Percentiles rank a stretch among this genome's conserved stretches.
phyloP scores from a whole-genome alignment of 106 monocot genomes.

The Dendrobium chrysotoxum region DNA sequence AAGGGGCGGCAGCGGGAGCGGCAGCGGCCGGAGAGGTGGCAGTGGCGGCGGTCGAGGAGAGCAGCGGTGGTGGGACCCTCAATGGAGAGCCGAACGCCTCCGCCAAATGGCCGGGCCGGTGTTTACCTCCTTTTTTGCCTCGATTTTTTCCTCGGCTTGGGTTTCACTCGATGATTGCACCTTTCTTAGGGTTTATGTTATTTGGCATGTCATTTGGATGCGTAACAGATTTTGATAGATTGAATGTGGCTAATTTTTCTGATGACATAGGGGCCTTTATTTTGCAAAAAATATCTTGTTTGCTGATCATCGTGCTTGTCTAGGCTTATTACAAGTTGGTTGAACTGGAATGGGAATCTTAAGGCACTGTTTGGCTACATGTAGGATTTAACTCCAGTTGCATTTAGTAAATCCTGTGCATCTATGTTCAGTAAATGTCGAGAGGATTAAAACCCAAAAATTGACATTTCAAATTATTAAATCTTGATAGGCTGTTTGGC shows the following conservation, averaged over 20 bases:
- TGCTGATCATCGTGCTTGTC: neutral
- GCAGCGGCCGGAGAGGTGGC: neutral
- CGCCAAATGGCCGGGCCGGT: constrained; percentile 22
- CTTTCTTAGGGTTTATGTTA: neutral
- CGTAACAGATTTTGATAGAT: neutral
- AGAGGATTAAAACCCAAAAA: too few species aligned
- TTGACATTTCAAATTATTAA: too few species aligned
- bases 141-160: neutral
- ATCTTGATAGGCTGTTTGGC: too few species aligned
- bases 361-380: too few species aligned
- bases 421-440: too few species aligned
- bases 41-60: constrained; percentile 12
- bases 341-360: neutral
- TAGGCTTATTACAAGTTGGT: neutral
- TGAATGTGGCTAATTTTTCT: neutral
- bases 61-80: constrained; percentile 31
- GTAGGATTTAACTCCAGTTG: too few species aligned
- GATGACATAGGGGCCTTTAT: neutral
- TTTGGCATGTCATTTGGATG: neutral
- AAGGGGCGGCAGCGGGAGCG: constrained; percentile 9
- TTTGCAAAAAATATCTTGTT: neutral
- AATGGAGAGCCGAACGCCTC: constrained; percentile 25
- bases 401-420: too few species aligned
- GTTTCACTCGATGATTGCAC: neutral
- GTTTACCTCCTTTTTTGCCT: constrained; percentile 10